phyloP scores from a whole-genome alignment of 305 asterid genomes.

The Solanum hybrid region DNA sequence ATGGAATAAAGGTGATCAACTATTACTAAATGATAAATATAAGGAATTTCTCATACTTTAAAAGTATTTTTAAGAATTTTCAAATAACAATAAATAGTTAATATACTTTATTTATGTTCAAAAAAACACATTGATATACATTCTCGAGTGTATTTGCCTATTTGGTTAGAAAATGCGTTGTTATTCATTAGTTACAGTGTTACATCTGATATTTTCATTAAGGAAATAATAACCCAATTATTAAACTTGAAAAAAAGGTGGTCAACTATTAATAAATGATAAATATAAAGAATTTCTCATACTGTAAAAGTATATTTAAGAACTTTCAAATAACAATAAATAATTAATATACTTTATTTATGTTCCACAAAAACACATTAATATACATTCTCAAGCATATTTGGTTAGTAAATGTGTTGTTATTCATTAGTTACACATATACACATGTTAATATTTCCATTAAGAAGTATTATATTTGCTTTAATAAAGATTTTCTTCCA shows the following conservation, averaged over 20 bases:
- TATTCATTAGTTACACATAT: not conserved
- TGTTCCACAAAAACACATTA: not conserved
- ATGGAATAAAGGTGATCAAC: not conserved
- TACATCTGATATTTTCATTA: too few relatives aligned
- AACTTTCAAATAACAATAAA: not conserved
- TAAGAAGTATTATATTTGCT: too few relatives aligned
- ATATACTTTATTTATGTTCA: too few relatives aligned
- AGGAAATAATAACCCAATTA: too few relatives aligned
- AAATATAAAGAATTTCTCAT: not conserved
- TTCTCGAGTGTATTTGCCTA: too few relatives aligned
- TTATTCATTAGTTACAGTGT: too few relatives aligned
- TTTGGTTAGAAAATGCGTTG: too few relatives aligned
- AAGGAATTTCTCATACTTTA: not conserved
- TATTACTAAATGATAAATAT: not conserved
- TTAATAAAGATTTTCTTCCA: too few relatives aligned
- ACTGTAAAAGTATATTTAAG: not conserved
- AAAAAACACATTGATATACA: too few relatives aligned
- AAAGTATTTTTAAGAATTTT: too few relatives aligned
- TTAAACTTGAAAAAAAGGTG: too few relatives aligned
- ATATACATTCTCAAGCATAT: not conserved
- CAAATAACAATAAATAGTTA: too few relatives aligned
- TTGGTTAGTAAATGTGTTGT: not conserved
- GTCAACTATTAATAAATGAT: not conserved
- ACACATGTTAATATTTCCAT: not conserved
- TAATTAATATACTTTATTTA: not conserved